Evolutionary conservation across 139 green algal genomes (phyloP).

Genomic region (Tetraselmis striata): DNA sequence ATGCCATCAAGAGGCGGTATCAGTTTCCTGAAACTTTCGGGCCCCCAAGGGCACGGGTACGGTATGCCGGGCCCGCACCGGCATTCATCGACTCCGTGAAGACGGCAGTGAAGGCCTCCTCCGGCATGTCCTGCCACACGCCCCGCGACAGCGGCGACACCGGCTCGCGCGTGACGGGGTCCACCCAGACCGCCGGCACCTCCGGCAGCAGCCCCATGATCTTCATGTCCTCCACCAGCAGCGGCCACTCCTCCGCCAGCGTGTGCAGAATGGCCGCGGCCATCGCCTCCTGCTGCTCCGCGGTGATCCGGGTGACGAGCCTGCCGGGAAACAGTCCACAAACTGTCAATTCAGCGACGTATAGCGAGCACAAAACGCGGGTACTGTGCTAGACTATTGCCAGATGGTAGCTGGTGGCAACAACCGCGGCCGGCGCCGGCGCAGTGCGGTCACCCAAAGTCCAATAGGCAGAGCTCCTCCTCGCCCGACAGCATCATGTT

Average conservation of each 20-base stretch:
- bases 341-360: too few species aligned
- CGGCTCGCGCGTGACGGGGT: neutral
- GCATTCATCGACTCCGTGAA: constrained; percentile 19
- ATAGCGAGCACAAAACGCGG: too few species aligned
- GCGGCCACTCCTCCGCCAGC: constrained; percentile 18
- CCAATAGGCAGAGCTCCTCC: constrained; percentile 34
- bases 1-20: too few species aligned
- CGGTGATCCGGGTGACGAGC: constrained; percentile 18
- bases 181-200: constrained; percentile 15
- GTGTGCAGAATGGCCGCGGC: constrained; percentile 24
- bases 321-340: neutral
- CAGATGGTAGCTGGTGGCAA: too few species aligned
- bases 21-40: too few species aligned
- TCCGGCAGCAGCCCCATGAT: constrained; percentile 23
- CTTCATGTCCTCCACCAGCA: constrained; percentile 22
- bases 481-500: constrained; percentile 36
- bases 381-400: too few species aligned
- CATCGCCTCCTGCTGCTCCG: constrained; percentile 25
- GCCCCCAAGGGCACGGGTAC: too few species aligned
- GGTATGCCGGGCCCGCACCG: too few species aligned
- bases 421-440: too few species aligned
- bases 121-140: constrained; percentile 15
- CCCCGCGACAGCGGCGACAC: neutral
- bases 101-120: constrained; percentile 10
- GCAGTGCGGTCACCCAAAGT: constrained; percentile 43